Conservation (phyloP, 1,284 basidiomycete species). For the Cerrena zonata region DNA sequence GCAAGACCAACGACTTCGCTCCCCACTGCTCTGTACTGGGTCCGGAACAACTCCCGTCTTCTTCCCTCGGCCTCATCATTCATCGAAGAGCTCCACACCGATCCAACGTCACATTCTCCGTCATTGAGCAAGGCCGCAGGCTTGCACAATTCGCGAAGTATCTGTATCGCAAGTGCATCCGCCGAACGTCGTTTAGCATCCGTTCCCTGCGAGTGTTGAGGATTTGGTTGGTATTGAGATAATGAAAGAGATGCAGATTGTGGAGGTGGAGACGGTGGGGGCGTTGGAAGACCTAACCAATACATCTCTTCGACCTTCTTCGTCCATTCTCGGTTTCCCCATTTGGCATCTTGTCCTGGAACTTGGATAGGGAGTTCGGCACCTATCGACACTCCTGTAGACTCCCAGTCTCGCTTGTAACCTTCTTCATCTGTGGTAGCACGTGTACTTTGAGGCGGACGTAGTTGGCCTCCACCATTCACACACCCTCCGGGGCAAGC, state of each 20-base stretch:
- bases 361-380: conserved; percentile 17
- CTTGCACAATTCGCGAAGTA: conserved; percentile 38
- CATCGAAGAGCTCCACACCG: conserved; percentile 31
- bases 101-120: neutral
- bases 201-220: neutral
- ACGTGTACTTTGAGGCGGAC: conserved; percentile 37
- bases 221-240: too few species aligned
- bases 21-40: conserved; percentile 81
- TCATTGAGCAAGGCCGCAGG: conserved; percentile 7
- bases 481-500: conserved; percentile 97
- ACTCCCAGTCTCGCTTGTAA: conserved; percentile 50
- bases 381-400: conserved; percentile 40
- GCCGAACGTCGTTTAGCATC: conserved; percentile 12
- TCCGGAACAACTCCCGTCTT: conserved; percentile 60
- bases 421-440: conserved; percentile 54
- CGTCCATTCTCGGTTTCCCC: conserved; percentile 77
- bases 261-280: conserved; percentile 40
- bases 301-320: conserved; percentile 72
- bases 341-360: conserved; percentile 39
- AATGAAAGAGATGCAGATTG: neutral
- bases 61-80: conserved; percentile 35
- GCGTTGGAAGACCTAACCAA: conserved; percentile 56
- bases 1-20: conserved; percentile 60
- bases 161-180: conserved; percentile 39
- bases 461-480: conserved; percentile 93